Conservation (phyloP, 352 stramenopile genomes). For the Phytophthora vignae region DNA sequence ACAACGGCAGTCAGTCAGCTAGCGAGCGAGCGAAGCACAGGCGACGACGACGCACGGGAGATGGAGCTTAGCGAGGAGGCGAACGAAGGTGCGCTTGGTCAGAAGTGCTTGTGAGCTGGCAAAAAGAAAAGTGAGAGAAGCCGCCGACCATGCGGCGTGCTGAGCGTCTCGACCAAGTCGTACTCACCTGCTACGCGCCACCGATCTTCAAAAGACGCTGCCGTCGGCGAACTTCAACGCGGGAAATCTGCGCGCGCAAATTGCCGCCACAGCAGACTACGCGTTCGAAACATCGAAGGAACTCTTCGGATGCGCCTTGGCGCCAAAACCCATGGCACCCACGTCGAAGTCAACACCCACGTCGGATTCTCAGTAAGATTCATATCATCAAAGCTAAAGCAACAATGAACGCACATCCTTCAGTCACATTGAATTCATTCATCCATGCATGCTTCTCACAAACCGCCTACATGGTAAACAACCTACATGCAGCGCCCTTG, state of each 20-base stretch:
- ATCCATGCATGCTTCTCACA: not conserved
- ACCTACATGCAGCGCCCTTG: not conserved
- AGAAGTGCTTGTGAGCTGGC: not conserved
- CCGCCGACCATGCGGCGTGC: not conserved
- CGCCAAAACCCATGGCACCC: not conserved
- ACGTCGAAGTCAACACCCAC: not conserved
- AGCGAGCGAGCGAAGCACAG: not conserved
- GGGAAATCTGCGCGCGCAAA: not conserved
- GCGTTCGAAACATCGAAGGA: not conserved
- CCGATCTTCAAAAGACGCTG: not conserved
- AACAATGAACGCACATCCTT: not conserved
- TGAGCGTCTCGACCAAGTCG: not conserved
- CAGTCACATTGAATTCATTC: not conserved
- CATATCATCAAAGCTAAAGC: not conserved
- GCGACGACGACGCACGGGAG: not conserved
- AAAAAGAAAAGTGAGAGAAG: not conserved
- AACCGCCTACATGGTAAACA: not conserved
- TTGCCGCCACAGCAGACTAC: not conserved
- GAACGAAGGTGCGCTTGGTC: not conserved
- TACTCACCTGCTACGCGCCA: not conserved
- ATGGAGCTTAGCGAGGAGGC: not conserved
- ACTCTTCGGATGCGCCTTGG: not conserved
- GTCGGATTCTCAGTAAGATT: no score
- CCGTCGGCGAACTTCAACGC: not conserved
- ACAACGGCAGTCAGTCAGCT: not conserved